Evolutionary conservation across 495 filamentous ascomycete genomes (phyloP), one percentile per base, ranked within the genome.

Genomic region (Clohesyomyces aquaticus): DNA sequence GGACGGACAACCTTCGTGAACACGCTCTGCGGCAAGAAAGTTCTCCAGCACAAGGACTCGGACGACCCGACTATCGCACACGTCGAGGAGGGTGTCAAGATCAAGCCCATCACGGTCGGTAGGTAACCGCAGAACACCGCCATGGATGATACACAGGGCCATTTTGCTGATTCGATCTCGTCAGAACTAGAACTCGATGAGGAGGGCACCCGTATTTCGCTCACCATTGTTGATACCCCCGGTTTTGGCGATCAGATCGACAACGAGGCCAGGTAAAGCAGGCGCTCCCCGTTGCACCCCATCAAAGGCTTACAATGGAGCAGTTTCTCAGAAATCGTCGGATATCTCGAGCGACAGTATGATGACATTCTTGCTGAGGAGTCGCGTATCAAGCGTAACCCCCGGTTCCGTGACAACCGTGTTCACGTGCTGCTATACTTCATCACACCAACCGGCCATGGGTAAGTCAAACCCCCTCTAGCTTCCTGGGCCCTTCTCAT

Each of bases 311-410:
- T 29, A 63, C 54, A 26, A 14, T 12, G 6, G 16, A 47, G 16
- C 47, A 96, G 91, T 82, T 98, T 98, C 76, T 86, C 87, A 52
- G 94, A 97, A 78, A 98, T 98, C 74, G 91, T 95, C 50, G 94
- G 91, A 66, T 97, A 95, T 77, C 88, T 98, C 56, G 94, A 98
- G 81, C 85, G 93, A 77, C 93, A 98, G 86, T 98, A 97, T 79
- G 94, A 98, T 79, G 92, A 98, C 73, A 98, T 98, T 79, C 84
- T 98, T 56, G 94, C 94, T 41, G 93, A 96, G 81, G 94, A 98
- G 80, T 98, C 94, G 69, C 91, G 94, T 82, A 98, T 98, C 81
- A 98, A 98, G 88, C 94, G 94, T 89, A 98, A 98, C 80, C 95
- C 94, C 60, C 86, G 94, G 72, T 98, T 98, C 86, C 87, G 95